Base-by-base conservation (phyloP, 1,284 basidiomycete genomes). In the Polyporus tsugae region DNA sequence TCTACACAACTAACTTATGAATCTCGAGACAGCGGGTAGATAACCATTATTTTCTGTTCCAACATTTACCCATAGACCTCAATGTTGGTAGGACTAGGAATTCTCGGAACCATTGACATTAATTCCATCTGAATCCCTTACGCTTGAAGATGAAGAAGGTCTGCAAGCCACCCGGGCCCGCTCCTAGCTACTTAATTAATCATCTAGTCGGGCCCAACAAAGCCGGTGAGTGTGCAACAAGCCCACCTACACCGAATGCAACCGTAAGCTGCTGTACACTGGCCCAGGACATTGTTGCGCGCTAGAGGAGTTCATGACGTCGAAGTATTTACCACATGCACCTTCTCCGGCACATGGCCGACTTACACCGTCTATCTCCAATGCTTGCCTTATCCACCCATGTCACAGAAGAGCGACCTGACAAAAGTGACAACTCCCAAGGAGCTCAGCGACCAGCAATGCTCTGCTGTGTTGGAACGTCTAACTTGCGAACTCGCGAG, bases 401-500 rank as follows among this genome's bases (percentile, higher is more conserved):
- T 68, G 65, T 60, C 65, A 13, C 46, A 64, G 36, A 78, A 77
- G 69, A 73, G 72, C 39, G 78, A 81, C 66, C 68, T 82, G 64
- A 81, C 78, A 9, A 80, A 82, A 68, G 74, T 86, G 10, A 79
- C 80, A 0, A 82, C 83, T 15, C 81, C 84, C 2, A 79, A 78
- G 65, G 79, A 84, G 58, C 80, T 88, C 29, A 78, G 74, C 29
- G 74, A 78, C 13, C 66, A 75, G 11, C 80, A 85, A 25, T 81
- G 79, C 58, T 66, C 73, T 11, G 78, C 76, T 9, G 76, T 87
- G 38, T 86, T 88, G 73, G 72, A 82, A 35, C 81, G 86, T 69
- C 75, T 88, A 69, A 82, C 80, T 68, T 78, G 83, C 39, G 80
- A 81, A 19, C 79, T 89, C 2, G 86, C 86, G 0, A 75, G 78